These are phyloP conservation scores for Debaryomyces subglobosus DNA, from an alignment of 1,139 yeast species.

Conservation along the genomic window DNA sequence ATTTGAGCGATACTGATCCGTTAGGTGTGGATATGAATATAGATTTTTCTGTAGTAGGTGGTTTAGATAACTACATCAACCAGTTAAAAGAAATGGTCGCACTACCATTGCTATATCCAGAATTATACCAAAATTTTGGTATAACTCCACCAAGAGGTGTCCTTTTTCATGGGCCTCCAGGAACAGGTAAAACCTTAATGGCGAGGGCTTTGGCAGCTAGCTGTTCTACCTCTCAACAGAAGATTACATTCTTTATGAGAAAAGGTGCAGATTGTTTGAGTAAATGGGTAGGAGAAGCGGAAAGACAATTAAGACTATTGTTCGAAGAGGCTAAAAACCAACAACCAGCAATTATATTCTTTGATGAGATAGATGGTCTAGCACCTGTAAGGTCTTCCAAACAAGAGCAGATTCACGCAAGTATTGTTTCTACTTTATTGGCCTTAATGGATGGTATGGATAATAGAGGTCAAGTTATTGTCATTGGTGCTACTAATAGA, in stretches of 20 bases:
- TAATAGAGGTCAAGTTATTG: constrained; percentile 92
- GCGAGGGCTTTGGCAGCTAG: constrained; percentile 97
- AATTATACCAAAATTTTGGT: constrained; percentile 83
- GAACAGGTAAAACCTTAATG: constrained; percentile 98
- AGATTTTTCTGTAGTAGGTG: constrained; percentile 90
- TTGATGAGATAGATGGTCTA: constrained; percentile 96
- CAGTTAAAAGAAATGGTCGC: constrained; percentile 98
- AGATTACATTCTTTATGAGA: constrained; percentile 96
- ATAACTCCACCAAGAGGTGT: constrained; percentile 99
- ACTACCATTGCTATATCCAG: constrained; percentile 90
- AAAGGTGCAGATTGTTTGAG: constrained; percentile 98
- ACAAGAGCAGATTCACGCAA: constrained; percentile 97
- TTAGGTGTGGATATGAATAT: constrained; percentile 91
- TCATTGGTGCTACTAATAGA: constrained; percentile 96
- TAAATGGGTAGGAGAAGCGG: constrained; percentile 99
- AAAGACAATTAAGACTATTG: constrained; percentile 82
- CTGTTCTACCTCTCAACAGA: constrained; percentile 78
- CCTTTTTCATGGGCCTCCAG: constrained; percentile 98
- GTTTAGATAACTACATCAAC: constrained; percentile 84
- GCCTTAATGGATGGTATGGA: constrained; percentile 99
- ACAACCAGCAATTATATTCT: constrained; percentile 93
- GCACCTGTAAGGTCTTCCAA: constrained; percentile 97
- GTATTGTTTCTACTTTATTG: constrained; percentile 89
- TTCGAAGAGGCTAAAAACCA: constrained; percentile 96
- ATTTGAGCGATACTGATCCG: constrained; percentile 91